Evolutionary conservation across 495 filamentous ascomycete species (phyloP), one percentile per base, ranked within the genome.

Genomic region (Annulohypoxylon stygium): DNA sequence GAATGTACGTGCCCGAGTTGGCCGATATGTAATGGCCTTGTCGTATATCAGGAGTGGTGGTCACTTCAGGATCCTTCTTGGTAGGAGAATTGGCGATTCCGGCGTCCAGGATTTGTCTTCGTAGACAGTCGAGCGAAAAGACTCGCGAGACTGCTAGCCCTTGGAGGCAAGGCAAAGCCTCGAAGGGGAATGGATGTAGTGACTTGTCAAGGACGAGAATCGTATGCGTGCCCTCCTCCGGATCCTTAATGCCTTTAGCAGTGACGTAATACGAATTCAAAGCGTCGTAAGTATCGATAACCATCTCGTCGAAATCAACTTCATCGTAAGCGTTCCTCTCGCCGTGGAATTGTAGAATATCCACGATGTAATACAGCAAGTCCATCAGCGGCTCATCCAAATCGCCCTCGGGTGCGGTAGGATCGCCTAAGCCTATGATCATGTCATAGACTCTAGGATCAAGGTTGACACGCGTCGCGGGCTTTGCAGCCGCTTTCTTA

Each of bases 241-340:
- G 55, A 4, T 73, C 67, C 14, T 75, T 76, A 25, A 64, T 66
- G 23, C 76, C 77, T 12, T 80, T 82, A 6, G 80, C 81, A 25
- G 85, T 85, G 25, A 88, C 85, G 74, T 99, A 90, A 75, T 98
- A 97, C 0, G 87, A 83, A 26, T 90, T 86, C 16, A 98, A 81
- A 4, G 93, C 93, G 78, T 97, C 93, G 6, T 91, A 86, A 1
- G 92, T 93, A 43, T 96, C 93, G 16, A 98, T 84, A 14, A 92
- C 89, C 86, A 98, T 94, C 59, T 89, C 87, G 75, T 99, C 96
- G 72, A 97, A 95, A 78, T 99, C 95, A 74, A 99, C 92, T 82
- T 99, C 96, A 77, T 98, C 97, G 82, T 97, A 98, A 2, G 97
- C 96, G 79, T 98, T 98, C 34, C 90, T 88, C 81, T 99, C 96